Base-by-base conservation (phyloP, 2,329 filamentous ascomycete genomes). In the Monosporascus sp. region DNA sequence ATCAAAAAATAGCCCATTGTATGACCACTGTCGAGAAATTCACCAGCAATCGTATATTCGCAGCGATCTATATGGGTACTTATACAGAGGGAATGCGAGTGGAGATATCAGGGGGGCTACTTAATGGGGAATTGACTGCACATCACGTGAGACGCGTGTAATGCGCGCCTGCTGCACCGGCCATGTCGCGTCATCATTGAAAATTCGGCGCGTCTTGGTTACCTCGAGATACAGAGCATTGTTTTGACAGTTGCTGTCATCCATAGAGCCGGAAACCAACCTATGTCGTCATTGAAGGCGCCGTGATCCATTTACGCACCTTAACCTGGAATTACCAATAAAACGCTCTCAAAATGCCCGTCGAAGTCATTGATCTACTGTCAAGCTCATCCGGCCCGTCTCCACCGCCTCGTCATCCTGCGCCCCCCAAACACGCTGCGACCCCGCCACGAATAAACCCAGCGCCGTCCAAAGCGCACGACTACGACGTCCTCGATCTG, bases 351-450 rank as follows among this genome's bases (percentile, higher is more conserved):
- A 56, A 59, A 48, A 72, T 72, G 70, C 58, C 67, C 8, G 50
- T 62, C 25, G 69, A 72, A 56, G 60, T 74, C 9, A 72, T 74
- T 51, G 63, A 58, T 54, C 52, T 72, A 18, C 54, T 72, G 15
- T 71, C 69, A 0, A 72, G 69, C 52, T 67, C 68, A 11, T 51
- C 46, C 50, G 46, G 6, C 54, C 45, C 44, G 50, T 54, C 38
- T 15, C 31, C 27, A 35, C 48, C 27, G 36, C 48, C 39, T 55
- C 60, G 37, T 7, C 17, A 46, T 27, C 17, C 5, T 3, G 22
- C 11, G 20, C 22, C 24, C 9, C 20, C 24, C 14, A 25, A 31
- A 27, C 43, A 15, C 43, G 24, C 43, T 46, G 43, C 24, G 6
- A 46, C 39, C 17, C 24, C 51, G 8, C 48, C 54, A 8, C 54